Evolutionary conservation across 1,139 yeast genomes (phyloP).

Genomic region (Neolecta irregularis): DNA sequence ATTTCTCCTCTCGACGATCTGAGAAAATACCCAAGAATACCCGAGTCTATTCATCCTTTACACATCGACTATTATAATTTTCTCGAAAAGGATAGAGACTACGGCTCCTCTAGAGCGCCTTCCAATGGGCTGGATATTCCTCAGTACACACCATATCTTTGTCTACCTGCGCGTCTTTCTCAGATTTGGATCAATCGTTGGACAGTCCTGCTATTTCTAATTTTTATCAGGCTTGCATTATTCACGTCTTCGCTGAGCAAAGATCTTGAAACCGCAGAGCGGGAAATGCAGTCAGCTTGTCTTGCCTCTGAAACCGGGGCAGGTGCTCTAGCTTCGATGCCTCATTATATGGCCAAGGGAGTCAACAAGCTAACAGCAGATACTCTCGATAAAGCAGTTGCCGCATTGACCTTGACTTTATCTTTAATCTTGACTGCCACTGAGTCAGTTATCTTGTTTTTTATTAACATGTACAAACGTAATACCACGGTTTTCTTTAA

Average conservation of each 20-base stretch:
- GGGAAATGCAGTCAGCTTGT: slow-evolving; percentile 28
- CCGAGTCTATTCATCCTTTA: no score
- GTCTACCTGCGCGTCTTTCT: slow-evolving; percentile 23
- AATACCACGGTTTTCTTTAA: background rate
- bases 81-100: no score
- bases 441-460: slow-evolving; percentile 46
- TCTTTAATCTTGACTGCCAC: slow-evolving; percentile 38
- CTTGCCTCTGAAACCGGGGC: slow-evolving; percentile 33
- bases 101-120: no score
- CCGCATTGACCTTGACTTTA: slow-evolving; percentile 30
- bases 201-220: slow-evolving; percentile 21
- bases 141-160: slow-evolving; percentile 25
- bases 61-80: no score
- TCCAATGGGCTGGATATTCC: no score
- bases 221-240: slow-evolving; percentile 23
- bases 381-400: slow-evolving; percentile 34
- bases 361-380: slow-evolving; percentile 38
- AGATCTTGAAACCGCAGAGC: slow-evolving; percentile 19
- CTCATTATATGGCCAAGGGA: slow-evolving; percentile 39
- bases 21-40: no score
- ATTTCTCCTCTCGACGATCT: no score
- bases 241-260: slow-evolving; percentile 19
- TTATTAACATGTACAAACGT: slow-evolving; percentile 45
- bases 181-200: slow-evolving; percentile 24
- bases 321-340: slow-evolving; percentile 32